These are phyloP conservation scores for Oemleria cerasiformis DNA, from an alignment of 306 rosid genomes.

Conservation along the genomic window DNA sequence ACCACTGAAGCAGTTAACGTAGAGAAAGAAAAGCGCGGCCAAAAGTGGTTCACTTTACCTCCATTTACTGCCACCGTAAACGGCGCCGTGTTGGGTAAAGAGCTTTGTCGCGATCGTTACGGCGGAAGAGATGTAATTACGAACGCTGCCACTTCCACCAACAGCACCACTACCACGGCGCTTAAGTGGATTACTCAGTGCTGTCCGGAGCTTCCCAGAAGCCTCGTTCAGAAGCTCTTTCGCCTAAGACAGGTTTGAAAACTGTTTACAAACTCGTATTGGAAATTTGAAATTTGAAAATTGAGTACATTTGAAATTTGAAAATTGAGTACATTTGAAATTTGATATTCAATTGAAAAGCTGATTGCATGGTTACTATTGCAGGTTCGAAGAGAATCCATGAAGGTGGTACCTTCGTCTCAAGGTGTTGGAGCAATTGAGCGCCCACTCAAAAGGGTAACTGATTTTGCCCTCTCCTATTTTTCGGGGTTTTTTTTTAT, in stretches of 20 bases:
- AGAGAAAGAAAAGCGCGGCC: slow-evolving; percentile 3
- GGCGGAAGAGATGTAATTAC: background rate
- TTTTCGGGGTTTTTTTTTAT: background rate
- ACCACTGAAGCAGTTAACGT: slow-evolving; percentile 8
- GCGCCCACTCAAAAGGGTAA: slow-evolving; percentile 53
- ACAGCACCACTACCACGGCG: slow-evolving; percentile 47
- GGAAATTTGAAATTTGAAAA: background rate
- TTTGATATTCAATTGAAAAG: background rate
- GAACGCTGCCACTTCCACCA: background rate
- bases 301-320: too few species aligned
- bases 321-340: background rate
- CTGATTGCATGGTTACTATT: background rate
- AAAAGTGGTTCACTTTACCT: slow-evolving; percentile 66
- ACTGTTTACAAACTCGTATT: background rate
- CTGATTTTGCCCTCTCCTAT: background rate
- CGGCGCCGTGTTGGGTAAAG: slow-evolving; percentile 33
- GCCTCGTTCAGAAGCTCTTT: slow-evolving; percentile 86
- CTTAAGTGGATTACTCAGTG: slow-evolving; percentile 75
- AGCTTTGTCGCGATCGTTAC: slow-evolving; percentile 15
- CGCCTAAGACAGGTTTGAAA: slow-evolving; percentile 63
- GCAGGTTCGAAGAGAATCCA: slow-evolving; percentile 65
- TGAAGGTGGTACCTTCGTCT: slow-evolving; percentile 5
- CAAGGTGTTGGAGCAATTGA: slow-evolving; percentile 20
- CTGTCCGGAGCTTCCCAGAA: slow-evolving; percentile 80
- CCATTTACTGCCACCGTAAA: slow-evolving; percentile 42